Evolutionary conservation across 352 stramenopile genomes (phyloP), one percentile per base, ranked within the genome.

Genomic region (Phytophthora pluvialis): DNA sequence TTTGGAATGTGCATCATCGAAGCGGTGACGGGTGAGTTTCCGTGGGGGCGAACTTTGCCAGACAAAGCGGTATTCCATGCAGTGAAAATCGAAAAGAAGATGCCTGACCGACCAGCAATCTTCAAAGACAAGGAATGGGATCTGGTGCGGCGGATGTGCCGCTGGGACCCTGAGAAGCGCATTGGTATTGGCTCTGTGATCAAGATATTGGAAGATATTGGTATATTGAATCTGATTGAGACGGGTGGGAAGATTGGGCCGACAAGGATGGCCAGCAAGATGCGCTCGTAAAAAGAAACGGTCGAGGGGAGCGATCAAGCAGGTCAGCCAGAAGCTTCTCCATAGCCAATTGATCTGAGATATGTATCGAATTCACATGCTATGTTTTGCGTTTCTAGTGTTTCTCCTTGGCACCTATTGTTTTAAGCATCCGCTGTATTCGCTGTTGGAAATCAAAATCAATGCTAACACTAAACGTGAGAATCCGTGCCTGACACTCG

Each of bases 1-100:
- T 70, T 81, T 28, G 73, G 47, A 8, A 77, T 81, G 70, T 79
- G 70, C 40, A 72, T 81, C 45, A 55, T 77, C 4, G 67, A 81
- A 45, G 56, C 70, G 2, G 67, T 79, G 36, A 81, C 59, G 1
- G 63, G 59, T 1, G 44, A 51, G 1, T 64, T 47, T 13, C 74
- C 67, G 7, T 80, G 71, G 74, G 46, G 51, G 16, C 12, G 29
- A 4, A 38, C 0, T 43, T 11, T 50, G 11, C 32, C 40, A 11
- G 69, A 73, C 11, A 5, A 16, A 29, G 28, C 32, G 4, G 64
- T 77, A 3, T 50, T 29, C 10, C 32, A 50, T n/a, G 29, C 49
- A 4, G 69, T 73, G 26, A 39, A 11, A 28, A 32, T 16, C n/a
- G 45, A 65, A 15, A 70, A 62, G 25, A 62, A 64, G 9, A 48